Percentiles rank a stretch among this genome's conserved stretches.
Evolutionary conservation across 345 rosid species (phyloP).

Genomic region (Excoecaria cochinchinensis): DNA sequence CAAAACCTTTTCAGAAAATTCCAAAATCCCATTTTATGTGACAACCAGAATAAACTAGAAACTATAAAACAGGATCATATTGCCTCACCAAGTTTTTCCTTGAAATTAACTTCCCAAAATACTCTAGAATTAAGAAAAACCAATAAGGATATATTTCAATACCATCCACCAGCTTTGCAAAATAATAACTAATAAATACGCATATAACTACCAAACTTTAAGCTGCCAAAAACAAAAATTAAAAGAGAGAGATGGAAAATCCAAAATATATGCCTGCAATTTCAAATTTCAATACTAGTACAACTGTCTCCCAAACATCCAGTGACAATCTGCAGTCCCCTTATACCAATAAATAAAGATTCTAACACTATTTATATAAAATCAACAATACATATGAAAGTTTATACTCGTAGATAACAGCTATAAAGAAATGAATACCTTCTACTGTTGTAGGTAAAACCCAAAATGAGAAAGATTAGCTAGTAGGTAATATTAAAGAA

Average conservation of each 20-base stretch:
- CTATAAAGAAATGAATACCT: not conserved
- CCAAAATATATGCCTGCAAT: conserved; percentile 2
- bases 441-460: too few species aligned
- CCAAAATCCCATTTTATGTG: not conserved
- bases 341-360: not conserved
- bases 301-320: not conserved
- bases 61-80: not conserved
- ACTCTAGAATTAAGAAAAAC: not conserved
- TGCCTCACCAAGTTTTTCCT: not conserved
- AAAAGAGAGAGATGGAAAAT: not conserved
- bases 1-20: not conserved
- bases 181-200: not conserved
- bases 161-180: not conserved
- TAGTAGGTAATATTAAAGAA: too few species aligned
- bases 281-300: not conserved
- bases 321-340: not conserved
- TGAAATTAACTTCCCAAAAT: not conserved
- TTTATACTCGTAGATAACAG: too few species aligned
- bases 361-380: not conserved
- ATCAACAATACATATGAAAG: not conserved
- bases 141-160: not conserved
- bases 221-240: not conserved
- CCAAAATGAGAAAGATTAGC: too few species aligned
- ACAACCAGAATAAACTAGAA: not conserved
- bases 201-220: not conserved